Evolutionary conservation across 1,284 basidiomycete genomes (phyloP).

Genomic region (Trichosporon coremiiforme): DNA sequence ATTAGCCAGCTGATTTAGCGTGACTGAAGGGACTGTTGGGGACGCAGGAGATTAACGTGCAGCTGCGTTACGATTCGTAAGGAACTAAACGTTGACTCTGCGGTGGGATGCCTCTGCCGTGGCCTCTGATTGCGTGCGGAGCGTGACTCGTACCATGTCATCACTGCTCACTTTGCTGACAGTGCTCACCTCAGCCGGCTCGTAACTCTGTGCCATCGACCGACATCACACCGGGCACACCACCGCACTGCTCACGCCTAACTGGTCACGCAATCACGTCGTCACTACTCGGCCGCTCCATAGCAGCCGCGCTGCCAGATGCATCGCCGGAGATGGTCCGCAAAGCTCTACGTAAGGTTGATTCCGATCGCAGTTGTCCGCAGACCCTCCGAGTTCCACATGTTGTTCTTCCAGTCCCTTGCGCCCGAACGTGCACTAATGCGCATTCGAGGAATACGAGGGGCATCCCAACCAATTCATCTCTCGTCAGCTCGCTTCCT

Average conservation of each 20-base stretch:
- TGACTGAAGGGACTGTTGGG: not conserved
- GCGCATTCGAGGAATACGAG: not conserved
- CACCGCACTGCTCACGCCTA: not conserved
- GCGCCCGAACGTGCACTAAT: not conserved
- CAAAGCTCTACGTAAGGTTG: not conserved
- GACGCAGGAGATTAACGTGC: conserved; percentile 2
- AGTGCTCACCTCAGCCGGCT: not conserved
- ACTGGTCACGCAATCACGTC: not conserved
- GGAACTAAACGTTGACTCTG: conserved; percentile 1
- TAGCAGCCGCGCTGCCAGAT: not conserved
- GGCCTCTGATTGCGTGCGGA: not conserved
- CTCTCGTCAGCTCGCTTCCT: conserved; percentile 11
- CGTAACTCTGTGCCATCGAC: not conserved
- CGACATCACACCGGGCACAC: no score
- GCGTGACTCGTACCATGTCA: conserved; percentile 6
- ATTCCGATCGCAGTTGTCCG: conserved; percentile 3
- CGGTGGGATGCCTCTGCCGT: not conserved
- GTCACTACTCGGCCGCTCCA: not conserved
- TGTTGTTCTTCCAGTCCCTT: not conserved
- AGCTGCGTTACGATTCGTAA: conserved; percentile 2
- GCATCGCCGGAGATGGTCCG: not conserved
- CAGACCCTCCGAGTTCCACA: not conserved
- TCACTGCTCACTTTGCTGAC: not conserved
- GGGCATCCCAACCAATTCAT: not conserved
- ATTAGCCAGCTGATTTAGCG: not conserved